Evolutionary conservation across 2,329 filamentous ascomycete species (phyloP).

Genomic region (Stemphylium vesicarium): DNA sequence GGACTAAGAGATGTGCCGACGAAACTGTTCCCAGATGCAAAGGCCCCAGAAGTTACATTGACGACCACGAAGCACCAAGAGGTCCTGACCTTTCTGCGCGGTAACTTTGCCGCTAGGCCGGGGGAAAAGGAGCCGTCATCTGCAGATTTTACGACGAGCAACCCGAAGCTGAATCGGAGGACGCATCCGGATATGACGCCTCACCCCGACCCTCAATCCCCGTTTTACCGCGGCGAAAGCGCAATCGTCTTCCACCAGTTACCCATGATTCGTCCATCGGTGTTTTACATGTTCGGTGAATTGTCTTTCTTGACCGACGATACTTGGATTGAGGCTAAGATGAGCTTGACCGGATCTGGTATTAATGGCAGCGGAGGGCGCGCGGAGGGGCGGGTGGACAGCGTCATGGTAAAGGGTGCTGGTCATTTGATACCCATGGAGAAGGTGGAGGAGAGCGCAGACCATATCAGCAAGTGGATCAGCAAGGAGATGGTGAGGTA

Average conservation of each 20-base stretch:
- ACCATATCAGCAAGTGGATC: slow-evolving; percentile 52
- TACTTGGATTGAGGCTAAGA: slow-evolving; percentile 62
- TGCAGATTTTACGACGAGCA: slow-evolving; percentile 33
- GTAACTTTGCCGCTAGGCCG: slow-evolving; percentile 58
- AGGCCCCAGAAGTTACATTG: slow-evolving; percentile 66
- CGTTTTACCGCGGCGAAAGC: slow-evolving; percentile 73
- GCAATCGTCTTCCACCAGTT: slow-evolving; percentile 63
- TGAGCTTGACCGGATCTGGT: slow-evolving; percentile 68
- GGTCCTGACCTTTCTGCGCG: slow-evolving; percentile 77
- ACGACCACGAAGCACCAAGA: slow-evolving; percentile 88
- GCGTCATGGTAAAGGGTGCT: slow-evolving; percentile 66
- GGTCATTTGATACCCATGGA: slow-evolving; percentile 90
- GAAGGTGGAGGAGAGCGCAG: slow-evolving; percentile 70
- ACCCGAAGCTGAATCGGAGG: slow-evolving; percentile 44
- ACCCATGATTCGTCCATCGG: slow-evolving; percentile 66
- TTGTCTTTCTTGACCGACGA: slow-evolving; percentile 62
- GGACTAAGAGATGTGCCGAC: slow-evolving; percentile 80
- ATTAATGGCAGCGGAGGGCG: slow-evolving; percentile 71
- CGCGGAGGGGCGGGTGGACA: slow-evolving; percentile 69
- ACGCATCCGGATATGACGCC: slow-evolving; percentile 53
- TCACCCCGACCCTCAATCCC: slow-evolving; percentile 47
- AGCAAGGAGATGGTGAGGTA: slow-evolving; percentile 48
- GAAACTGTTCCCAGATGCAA: slow-evolving; percentile 57
- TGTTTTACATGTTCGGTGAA: slow-evolving; percentile 68
- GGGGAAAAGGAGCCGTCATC: slow-evolving; percentile 54